Evolutionary conservation across 2,329 filamentous ascomycete species (phyloP).

Genomic region (Gremmenia infestans): DNA sequence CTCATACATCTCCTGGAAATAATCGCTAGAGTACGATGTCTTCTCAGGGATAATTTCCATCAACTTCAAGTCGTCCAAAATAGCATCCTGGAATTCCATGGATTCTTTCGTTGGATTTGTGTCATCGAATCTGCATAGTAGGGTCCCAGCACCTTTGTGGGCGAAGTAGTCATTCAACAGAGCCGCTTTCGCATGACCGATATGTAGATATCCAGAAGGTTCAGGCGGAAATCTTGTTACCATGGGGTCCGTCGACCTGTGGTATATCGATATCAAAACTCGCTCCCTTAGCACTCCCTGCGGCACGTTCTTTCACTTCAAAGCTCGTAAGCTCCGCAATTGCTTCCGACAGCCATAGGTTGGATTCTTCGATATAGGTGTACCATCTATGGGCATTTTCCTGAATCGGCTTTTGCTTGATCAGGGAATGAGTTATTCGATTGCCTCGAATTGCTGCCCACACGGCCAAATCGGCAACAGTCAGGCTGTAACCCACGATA

Average conservation of each 20-base stretch:
- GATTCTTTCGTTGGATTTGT: constrained; percentile 96
- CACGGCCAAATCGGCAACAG: background rate
- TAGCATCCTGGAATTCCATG: constrained; percentile 87
- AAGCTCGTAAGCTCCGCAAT: background rate
- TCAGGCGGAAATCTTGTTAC: constrained; percentile 22
- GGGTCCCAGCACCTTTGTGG: constrained; percentile 81
- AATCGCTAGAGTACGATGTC: constrained; percentile 84
- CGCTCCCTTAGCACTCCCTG: background rate
- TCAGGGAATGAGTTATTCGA: background rate
- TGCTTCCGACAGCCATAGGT: background rate
- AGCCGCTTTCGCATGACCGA: constrained; percentile 88
- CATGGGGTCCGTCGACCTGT: background rate
- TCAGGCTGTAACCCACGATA: background rate
- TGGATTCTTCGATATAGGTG: background rate
- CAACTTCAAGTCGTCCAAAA: constrained; percentile 79
- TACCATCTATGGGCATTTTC: background rate
- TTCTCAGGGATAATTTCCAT: constrained; percentile 85
- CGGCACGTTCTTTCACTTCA: background rate
- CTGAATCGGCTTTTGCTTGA: background rate
- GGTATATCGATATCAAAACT: background rate
- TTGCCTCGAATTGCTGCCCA: background rate
- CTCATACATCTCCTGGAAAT: constrained; percentile 87
- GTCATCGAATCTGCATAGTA: constrained; percentile 88
- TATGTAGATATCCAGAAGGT: constrained; percentile 71
- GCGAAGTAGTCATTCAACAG: constrained; percentile 93